A percentile compares a stretch with the other conserved stretches of the same genome.
phyloP scores from a whole-genome alignment of 345 rosid species.

The Reutealis trisperma region DNA sequence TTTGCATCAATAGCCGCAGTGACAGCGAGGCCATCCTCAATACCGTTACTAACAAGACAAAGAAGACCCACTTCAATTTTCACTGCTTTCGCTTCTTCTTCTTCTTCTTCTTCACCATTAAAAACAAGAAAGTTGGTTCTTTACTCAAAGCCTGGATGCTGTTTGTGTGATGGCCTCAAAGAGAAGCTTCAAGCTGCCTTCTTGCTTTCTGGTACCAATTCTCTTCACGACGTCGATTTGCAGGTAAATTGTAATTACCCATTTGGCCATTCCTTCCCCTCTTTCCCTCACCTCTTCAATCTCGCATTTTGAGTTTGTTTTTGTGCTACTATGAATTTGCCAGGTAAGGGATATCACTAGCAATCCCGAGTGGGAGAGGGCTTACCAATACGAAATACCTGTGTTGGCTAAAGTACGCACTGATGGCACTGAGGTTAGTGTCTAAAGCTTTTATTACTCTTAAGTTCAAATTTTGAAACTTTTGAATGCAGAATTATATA shows the following conservation, averaged over 20 bases:
- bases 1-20: slow-evolving; percentile 31
- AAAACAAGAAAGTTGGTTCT: slow-evolving; percentile 57
- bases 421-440: slow-evolving; percentile 70
- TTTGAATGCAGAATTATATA: no score
- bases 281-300: background rate
- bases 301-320: background rate
- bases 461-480: background rate
- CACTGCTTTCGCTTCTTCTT: slow-evolving; percentile 35
- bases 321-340: slow-evolving; percentile 5
- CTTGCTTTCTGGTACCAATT: slow-evolving; percentile 56
- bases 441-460: background rate
- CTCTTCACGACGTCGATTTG: slow-evolving; percentile 72
- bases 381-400: slow-evolving; percentile 82
- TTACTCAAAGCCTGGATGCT: slow-evolving; percentile 88
- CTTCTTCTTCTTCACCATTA: slow-evolving; percentile 19
- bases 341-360: slow-evolving; percentile 76
- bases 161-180: slow-evolving; percentile 95
- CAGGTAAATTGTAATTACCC: slow-evolving; percentile 38
- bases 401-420: slow-evolving; percentile 62
- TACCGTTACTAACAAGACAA: slow-evolving; percentile 30
- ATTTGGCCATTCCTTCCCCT: background rate
- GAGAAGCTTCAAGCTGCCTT: slow-evolving; percentile 85
- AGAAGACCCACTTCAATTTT: slow-evolving; percentile 37
- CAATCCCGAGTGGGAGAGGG: slow-evolving; percentile 77
- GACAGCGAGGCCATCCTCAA: slow-evolving; percentile 34